Base-by-base conservation (phyloP, 2,329 filamentous ascomycete genomes). In the Sporothrix sp. region DNA sequence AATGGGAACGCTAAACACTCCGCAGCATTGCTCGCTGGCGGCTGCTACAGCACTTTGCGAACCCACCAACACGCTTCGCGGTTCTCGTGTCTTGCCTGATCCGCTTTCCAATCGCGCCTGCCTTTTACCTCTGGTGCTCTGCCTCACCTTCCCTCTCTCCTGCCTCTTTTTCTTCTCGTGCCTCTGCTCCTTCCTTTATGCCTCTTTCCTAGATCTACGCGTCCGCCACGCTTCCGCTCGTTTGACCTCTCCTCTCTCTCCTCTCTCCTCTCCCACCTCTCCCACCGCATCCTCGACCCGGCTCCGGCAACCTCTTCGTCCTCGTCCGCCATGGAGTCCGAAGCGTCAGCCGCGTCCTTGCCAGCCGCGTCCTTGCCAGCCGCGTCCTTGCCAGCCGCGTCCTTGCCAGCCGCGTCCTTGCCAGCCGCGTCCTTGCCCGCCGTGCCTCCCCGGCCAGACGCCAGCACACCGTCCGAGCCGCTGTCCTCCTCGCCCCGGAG, bases 31-130 rank as follows among this genome's bases (percentile, higher is more conserved):
- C 37, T 40, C 33, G 16, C 27, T 35, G 25, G 32, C 32, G 44
- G 7, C 23, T 42, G 36, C 28, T 28, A 44, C 40, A 32, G 18
- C 28, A 10, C 28, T 33, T 11, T 44, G 28, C 18, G 33, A 48
- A 39, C 44, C 43, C 44, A 48, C 48, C 48, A 56, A 56, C 55
- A 56, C 55, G 55, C 55, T 56, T 54, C 55, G 52, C 54, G 54
- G 52, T 56, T 52, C 46, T 53, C 53, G 54, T 57, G 54, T 54
- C 54, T 53, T 49, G 52, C 37, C 47, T 51, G 43, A 16, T 48
- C 50, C 33, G 43, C 43, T 44, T 51, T 39, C 30, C 28, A 28
- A 35, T 47, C 48, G 33, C 48, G 48, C 48, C 38, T 43, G 42
- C 42, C 50, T 39, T 35, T 50, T 30, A 49, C 36, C 46, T 49